Evolutionary conservation across 306 rosid genomes (phyloP), one percentile per base, ranked within the genome.

Genomic region (Mimosa pudica): DNA sequence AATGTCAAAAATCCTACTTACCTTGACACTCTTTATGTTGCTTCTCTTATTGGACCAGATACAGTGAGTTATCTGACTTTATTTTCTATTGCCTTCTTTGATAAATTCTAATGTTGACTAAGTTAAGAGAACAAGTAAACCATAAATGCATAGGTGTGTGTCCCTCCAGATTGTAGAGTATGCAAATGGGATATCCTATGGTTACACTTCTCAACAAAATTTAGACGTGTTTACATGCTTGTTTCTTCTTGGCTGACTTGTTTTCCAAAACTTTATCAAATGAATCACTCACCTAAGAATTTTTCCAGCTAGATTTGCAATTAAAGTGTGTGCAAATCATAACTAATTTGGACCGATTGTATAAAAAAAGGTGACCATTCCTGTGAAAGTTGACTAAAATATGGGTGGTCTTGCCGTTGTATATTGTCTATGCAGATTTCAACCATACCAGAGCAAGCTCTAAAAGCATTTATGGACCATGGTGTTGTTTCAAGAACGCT

Each of bases 361-460:
- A 41, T 78, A 51, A 14, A 2, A 62, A 9, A 63, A 3, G 61
- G 20, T 76, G 35, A 57, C 38, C 13, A 32, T 76, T 87, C 69
- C 18, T 76, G 69, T 7, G 51, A 7, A 13, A 70, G 20, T 33
- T 75, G 20, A 11, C 60, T 45, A 8, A 71, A 45, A 49, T 71
- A 74, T 14, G 11, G 62, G 12, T 7, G 4, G 5, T 11, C n/a
- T 55, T 20, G 41, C 18, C 14, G n/a, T 46, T 63, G 17, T 54
- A 73, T 73, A 35, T 61, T 83, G 74, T 45, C 33, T 80, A 42
- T 77, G 52, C 75, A 95, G 98, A 96, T 95, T 52, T 95, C 98
- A 57, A 92, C 98, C 75, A 85, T 92, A 77, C 94, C 97, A 52
- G 94, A 85, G 38, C 94, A 89, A 83, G 97, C 98, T 77, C 91